phyloP scores from a whole-genome alignment of 768 basidiomycete genomes.

The Lactarius quietus region DNA sequence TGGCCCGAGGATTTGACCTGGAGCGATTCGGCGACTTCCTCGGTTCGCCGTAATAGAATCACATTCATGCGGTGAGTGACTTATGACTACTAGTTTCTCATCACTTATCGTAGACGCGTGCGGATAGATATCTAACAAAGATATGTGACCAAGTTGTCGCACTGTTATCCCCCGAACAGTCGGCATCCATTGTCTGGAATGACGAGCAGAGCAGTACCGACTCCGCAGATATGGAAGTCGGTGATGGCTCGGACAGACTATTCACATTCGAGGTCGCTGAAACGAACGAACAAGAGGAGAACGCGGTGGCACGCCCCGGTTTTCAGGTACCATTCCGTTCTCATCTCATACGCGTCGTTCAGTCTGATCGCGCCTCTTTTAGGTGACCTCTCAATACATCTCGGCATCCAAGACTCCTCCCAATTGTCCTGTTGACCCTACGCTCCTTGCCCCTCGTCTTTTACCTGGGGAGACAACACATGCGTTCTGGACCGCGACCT shows the following conservation, averaged over 20 bases:
- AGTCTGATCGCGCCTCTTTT: background rate
- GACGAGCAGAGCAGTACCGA: constrained; percentile 31
- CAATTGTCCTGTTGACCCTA: background rate
- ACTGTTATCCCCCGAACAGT: constrained; percentile 48
- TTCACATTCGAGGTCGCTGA: constrained; percentile 53
- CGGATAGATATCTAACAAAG: constrained; percentile 11
- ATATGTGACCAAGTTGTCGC: constrained; percentile 54
- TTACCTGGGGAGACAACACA: constrained; percentile 26
- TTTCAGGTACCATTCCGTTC: constrained; percentile 40
- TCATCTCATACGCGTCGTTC: too few relatives aligned
- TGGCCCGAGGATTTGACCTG: constrained; percentile 63
- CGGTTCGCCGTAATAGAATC: constrained; percentile 49
- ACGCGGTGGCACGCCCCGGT: constrained; percentile 42
- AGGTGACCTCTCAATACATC: constrained; percentile 7
- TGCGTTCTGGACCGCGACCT: constrained; percentile 16
- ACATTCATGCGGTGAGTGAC: constrained; percentile 56
- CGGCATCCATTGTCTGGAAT: constrained; percentile 43
- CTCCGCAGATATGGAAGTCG: constrained; percentile 37
- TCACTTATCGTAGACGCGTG: background rate
- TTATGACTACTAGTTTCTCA: background rate
- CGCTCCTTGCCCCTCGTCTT: constrained; percentile 3
- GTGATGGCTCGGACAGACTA: constrained; percentile 44
- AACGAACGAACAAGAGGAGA: constrained; percentile 54
- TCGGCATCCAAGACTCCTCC: background rate
- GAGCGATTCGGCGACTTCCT: constrained; percentile 45